Conservation (phyloP, 192 early-diverging fungal species). For the Phycomyces nitens region DNA sequence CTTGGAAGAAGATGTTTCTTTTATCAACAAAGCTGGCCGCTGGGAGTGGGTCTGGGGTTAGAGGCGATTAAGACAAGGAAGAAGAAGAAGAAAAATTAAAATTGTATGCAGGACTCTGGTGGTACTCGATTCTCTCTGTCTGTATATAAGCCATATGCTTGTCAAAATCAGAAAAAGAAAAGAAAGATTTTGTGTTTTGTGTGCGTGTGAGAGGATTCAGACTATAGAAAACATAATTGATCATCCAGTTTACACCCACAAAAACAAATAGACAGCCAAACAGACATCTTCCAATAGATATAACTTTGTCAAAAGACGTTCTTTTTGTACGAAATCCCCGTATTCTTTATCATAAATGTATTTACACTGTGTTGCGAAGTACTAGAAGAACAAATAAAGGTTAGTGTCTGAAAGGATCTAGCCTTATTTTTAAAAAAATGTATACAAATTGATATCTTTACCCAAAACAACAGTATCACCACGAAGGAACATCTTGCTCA, state of each 20-base stretch:
- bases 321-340: neutral
- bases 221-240: neutral
- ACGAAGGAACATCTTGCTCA: conserved; percentile 96
- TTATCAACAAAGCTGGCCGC: neutral
- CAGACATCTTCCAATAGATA: too few relatives aligned
- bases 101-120: too few relatives aligned
- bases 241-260: too few relatives aligned
- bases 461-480: conserved; percentile 94
- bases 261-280: too few relatives aligned
- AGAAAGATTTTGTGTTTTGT: too few relatives aligned
- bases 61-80: too few relatives aligned
- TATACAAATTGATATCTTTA: conserved; percentile 15
- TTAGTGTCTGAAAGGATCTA: neutral
- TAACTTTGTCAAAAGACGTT: neutral
- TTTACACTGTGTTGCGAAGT: conserved; percentile 44
- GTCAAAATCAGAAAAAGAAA: too few relatives aligned
- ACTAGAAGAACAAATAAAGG: conserved; percentile 19
- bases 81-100: neutral
- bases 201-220: too few relatives aligned
- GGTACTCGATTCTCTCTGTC: neutral
- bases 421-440: neutral
- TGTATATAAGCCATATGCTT: too few relatives aligned
- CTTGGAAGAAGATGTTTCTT: neutral
- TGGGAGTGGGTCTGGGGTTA: conserved; percentile 1
- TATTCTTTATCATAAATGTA: neutral